These are phyloP conservation scores for Camelina laxa DNA, from an alignment of 345 rosid genomes.

Conservation along the genomic window DNA sequence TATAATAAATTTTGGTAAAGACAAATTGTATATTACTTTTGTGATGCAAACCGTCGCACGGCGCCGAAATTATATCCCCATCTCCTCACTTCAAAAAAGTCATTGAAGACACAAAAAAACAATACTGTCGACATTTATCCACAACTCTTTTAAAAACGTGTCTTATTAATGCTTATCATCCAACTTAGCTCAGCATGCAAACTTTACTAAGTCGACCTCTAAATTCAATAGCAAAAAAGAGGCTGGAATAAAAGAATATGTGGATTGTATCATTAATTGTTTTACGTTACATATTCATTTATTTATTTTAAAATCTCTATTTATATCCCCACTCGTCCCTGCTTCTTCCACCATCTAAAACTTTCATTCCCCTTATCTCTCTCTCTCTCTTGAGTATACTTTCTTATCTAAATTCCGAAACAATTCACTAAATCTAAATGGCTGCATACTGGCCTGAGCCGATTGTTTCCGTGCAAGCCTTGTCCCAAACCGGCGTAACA, in stretches of 20 bases:
- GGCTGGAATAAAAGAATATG: slow-evolving; percentile 13
- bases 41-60: slow-evolving; percentile 36
- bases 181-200: slow-evolving; percentile 36
- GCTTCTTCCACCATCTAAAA: slow-evolving; percentile 31
- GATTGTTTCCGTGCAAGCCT: slow-evolving; percentile 79
- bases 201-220: slow-evolving; percentile 20
- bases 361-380: slow-evolving; percentile 1
- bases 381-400: not conserved
- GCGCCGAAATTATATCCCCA: slow-evolving; percentile 38
- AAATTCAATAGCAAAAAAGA: not conserved
- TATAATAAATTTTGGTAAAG: not conserved
- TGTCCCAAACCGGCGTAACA: slow-evolving; percentile 63
- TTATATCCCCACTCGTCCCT: slow-evolving; percentile 24
- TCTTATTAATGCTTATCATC: slow-evolving; percentile 9
- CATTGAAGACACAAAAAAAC: not conserved
- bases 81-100: slow-evolving; percentile 32
- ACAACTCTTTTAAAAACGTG: slow-evolving; percentile 18
- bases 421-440: slow-evolving; percentile 34
- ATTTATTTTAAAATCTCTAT: not conserved
- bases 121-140: slow-evolving; percentile 23
- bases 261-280: slow-evolving; percentile 6
- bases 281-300: slow-evolving; percentile 17
- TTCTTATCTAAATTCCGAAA: not conserved
- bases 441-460: slow-evolving; percentile 84
- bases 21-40: not conserved